Base-by-base conservation (phyloP, 768 basidiomycete genomes). In the Kwoniella dejecticola region DNA sequence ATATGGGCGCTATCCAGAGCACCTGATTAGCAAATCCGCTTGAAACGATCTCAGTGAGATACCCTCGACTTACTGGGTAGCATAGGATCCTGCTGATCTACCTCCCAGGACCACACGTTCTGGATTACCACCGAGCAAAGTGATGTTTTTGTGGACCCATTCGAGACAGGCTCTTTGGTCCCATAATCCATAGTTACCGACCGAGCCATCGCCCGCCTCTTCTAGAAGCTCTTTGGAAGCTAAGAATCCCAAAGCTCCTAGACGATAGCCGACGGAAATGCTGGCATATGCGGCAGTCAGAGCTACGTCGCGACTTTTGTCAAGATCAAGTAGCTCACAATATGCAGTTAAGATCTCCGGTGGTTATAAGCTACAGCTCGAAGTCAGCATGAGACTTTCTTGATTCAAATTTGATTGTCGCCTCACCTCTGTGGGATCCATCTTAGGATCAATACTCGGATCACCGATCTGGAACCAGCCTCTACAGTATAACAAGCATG, bases 381-480 rank as follows among this genome's bases (percentile, higher is more conserved):
- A n/a, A n/a, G n/a, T n/a, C n/a, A n/a, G n/a, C n/a, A n/a, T n/a
- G n/a, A n/a, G n/a, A n/a, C n/a, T n/a, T n/a, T n/a, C n/a, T n/a
- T n/a, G n/a, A n/a, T n/a, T n/a, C n/a, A n/a, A n/a, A n/a, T n/a
- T n/a, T n/a, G n/a, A n/a, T n/a, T n/a, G n/a, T n/a, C n/a, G n/a
- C n/a, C n/a, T n/a, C 56, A 57, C 19, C 23, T 57, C 56, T 21
- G 56, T 57, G 17, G 56, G 56, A 27, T 57, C 56, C 56, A 57
- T 57, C 36, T 57, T 57, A 19, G 56, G 56, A 48, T 57, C 56
- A 23, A 57, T 64, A 38, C 57, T 56, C 12, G 63, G 57, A 41
- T 64, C 56, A 8, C 63, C 63, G 29, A 64, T 64, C 52, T 64
- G 63, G 2, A 64, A 49, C 63, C 63, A 64, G 12, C 63, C 63